These are phyloP conservation scores for Paecilomyces dactylethromorphus DNA, from an alignment of 2,329 filamentous ascomycete species.

Conservation along the genomic window DNA sequence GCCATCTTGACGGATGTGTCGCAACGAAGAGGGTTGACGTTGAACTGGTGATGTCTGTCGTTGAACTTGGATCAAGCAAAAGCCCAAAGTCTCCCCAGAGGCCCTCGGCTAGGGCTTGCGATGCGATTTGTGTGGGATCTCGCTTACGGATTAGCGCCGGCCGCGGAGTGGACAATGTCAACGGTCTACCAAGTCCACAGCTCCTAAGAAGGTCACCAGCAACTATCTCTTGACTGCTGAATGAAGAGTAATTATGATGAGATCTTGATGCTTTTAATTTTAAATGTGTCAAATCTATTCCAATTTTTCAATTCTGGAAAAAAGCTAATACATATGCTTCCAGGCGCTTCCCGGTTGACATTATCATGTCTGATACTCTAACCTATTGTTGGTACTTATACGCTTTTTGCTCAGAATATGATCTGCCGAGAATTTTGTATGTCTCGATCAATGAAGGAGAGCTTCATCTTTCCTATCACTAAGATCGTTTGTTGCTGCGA, in stretches of 20 bases:
- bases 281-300: background rate
- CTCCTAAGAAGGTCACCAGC: background rate
- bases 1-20: slow-evolving; percentile 42
- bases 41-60: slow-evolving; percentile 23
- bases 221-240: background rate
- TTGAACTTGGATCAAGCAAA: slow-evolving; percentile 26
- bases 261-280: background rate
- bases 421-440: background rate
- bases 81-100: slow-evolving; percentile 16
- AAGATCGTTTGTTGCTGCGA: too few species aligned
- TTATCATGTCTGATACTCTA: background rate
- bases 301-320: background rate
- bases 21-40: slow-evolving; percentile 31
- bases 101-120: slow-evolving; percentile 28
- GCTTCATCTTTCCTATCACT: too few species aligned
- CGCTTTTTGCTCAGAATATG: background rate
- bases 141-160: slow-evolving; percentile 23
- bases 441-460: background rate
- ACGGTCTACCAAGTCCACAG: slow-evolving; percentile 9
- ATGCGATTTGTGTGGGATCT: slow-evolving; percentile 32
- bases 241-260: background rate
- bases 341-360: background rate
- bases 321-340: background rate
- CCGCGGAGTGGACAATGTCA: slow-evolving; percentile 10
- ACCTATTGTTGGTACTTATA: background rate